Evolutionary conservation across 805 yeast species (phyloP).

Genomic region (Metschnikowia henanensis): DNA sequence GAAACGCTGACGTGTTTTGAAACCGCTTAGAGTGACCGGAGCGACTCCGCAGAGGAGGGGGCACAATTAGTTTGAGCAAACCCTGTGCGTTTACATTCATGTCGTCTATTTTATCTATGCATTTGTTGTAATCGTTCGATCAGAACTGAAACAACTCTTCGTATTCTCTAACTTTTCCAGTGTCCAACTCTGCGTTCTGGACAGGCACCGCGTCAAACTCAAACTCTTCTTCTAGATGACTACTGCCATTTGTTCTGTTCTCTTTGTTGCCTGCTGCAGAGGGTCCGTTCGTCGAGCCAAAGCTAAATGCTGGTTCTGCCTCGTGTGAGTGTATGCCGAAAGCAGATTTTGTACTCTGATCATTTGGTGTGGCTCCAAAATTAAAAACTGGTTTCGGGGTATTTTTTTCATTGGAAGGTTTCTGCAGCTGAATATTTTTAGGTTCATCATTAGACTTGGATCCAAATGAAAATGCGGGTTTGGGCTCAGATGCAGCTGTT

Average conservation of each 20-base stretch:
- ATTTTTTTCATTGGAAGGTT: neutral
- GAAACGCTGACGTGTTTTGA: too few species aligned
- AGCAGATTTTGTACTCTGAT: neutral
- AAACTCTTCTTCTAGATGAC: conserved; percentile 10
- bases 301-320: neutral
- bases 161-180: conserved; percentile 27
- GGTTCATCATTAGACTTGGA: conserved; percentile 1
- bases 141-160: conserved; percentile 29
- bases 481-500: neutral
- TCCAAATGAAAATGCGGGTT: conserved; percentile 3
- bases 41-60: too few species aligned
- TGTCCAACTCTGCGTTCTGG: conserved; percentile 22
- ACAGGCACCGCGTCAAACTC: conserved; percentile 27
- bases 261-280: neutral
- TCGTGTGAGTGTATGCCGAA: neutral
- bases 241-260: neutral
- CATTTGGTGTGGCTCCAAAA: neutral
- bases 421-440: neutral
- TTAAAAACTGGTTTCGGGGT: neutral
- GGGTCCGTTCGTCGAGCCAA: neutral
- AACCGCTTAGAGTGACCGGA: too few species aligned
- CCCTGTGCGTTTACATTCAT: conserved; percentile 5
- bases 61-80: too few species aligned
- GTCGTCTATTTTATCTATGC: conserved; percentile 9
- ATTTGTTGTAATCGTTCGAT: neutral